These are phyloP conservation scores for Skeletonema potamos DNA, from an alignment of 108 stramenopile genomes.

Conservation along the genomic window DNA sequence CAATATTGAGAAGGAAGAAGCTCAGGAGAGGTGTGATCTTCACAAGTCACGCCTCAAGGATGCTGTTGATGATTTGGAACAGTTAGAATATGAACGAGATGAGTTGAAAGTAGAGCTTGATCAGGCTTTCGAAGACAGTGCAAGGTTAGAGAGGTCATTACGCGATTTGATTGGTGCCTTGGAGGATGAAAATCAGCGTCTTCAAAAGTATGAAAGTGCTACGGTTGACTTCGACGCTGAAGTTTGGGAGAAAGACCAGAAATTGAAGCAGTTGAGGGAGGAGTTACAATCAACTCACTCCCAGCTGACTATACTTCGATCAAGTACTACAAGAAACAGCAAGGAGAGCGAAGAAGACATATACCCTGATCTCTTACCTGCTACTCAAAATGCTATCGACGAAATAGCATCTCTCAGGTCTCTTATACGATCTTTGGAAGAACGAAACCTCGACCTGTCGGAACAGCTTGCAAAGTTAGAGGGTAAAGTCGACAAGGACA, in stretches of 20 bases:
- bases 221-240: conserved; percentile 26
- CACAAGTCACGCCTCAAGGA: conserved; percentile 33
- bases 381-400: background rate
- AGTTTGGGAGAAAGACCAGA: conserved; percentile 20
- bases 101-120: conserved; percentile 16
- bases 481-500: conserved; percentile 6
- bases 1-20: conserved; percentile 13
- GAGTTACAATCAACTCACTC: conserved; percentile 3
- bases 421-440: conserved; percentile 8
- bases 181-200: conserved; percentile 31
- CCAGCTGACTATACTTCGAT: background rate
- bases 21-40: conserved; percentile 32
- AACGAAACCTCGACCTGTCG: conserved; percentile 20
- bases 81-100: conserved; percentile 37
- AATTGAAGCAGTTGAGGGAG: conserved; percentile 2
- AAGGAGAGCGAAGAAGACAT: background rate
- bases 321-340: background rate
- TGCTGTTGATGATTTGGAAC: conserved; percentile 44
- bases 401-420: conserved; percentile 20
- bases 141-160: conserved; percentile 17
- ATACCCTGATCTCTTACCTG: conserved; percentile 33
- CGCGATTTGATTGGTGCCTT: conserved; percentile 21
- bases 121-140: conserved; percentile 2
- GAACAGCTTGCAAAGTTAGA: background rate
- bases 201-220: conserved; percentile 16